These are phyloP conservation scores for Phytopythium sindhum DNA, from an alignment of 352 stramenopile species.

Conservation along the genomic window DNA sequence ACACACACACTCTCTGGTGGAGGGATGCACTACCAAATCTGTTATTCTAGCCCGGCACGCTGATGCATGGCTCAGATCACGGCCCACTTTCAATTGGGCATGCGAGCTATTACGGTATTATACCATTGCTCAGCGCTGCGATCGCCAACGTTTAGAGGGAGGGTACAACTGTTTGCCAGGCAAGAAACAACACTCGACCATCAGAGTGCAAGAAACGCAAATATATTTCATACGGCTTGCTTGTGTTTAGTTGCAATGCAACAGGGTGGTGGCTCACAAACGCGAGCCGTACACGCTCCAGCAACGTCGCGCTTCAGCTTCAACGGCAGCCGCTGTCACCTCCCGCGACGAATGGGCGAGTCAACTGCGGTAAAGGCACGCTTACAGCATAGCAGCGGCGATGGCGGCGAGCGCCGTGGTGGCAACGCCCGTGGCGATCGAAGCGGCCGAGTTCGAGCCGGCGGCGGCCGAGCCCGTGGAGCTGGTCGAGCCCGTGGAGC, in stretches of 20 bases:
- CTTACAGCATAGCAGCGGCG: slow-evolving; percentile 27
- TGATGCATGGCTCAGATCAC: too few species aligned
- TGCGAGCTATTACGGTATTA: too few species aligned
- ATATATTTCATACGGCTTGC: slow-evolving; percentile 3
- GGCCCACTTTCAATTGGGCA: too few species aligned
- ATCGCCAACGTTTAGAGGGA: too few species aligned
- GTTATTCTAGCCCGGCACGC: too few species aligned
- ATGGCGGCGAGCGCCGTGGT: slow-evolving; percentile 17
- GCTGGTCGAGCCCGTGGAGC: slow-evolving; percentile 19
- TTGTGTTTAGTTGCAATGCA: neutral
- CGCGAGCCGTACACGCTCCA: neutral
- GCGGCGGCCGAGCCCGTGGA: slow-evolving; percentile 18
- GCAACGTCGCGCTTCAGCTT: neutral
- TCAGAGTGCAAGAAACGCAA: slow-evolving; percentile 2
- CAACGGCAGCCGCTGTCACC: neutral
- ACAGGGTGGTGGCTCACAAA: neutral
- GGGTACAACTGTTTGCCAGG: too few species aligned
- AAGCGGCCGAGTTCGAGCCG: slow-evolving; percentile 8
- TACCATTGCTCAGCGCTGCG: too few species aligned
- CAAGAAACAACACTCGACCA: neutral
- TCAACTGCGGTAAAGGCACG: neutral
- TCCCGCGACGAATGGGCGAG: neutral
- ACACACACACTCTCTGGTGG: too few species aligned
- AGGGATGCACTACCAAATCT: too few species aligned
- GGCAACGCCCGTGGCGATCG: slow-evolving; percentile 7